Evolutionary conservation across 1,139 yeast genomes (phyloP).

Genomic region (Pichia sp.): DNA sequence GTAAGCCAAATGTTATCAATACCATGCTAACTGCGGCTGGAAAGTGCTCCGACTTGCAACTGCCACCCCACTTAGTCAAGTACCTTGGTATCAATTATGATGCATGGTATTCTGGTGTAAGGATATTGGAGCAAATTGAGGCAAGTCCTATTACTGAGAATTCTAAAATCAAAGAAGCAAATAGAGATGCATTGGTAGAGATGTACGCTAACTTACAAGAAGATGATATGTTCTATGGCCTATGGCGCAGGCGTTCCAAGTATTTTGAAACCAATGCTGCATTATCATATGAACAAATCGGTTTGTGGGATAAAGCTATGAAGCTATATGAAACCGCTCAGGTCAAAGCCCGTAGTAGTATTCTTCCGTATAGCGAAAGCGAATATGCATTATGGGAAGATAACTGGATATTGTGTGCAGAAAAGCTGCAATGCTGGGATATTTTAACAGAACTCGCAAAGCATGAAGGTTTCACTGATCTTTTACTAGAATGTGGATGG

Average conservation of each 20-base stretch:
- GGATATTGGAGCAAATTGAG: constrained; percentile 74
- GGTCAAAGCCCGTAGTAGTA: constrained; percentile 93
- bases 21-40: constrained; percentile 80
- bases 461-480: constrained; percentile 95
- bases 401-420: constrained; percentile 97
- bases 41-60: constrained; percentile 62
- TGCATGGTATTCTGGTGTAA: constrained; percentile 89
- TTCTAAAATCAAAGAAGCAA: constrained; percentile 74
- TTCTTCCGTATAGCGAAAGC: constrained; percentile 89
- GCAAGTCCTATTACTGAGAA: constrained; percentile 45
- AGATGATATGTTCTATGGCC: constrained; percentile 94
- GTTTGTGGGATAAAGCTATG: constrained; percentile 92
- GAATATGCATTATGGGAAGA: constrained; percentile 98
- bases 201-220: constrained; percentile 85
- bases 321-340: constrained; percentile 95
- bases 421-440: constrained; percentile 97
- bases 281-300: constrained; percentile 89
- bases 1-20: constrained; percentile 83
- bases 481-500: constrained; percentile 97
- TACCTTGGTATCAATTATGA: constrained; percentile 83
- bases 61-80: constrained; percentile 95
- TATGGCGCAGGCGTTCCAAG: constrained; percentile 95
- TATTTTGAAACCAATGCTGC: constrained; percentile 92
- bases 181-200: constrained; percentile 87
- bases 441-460: constrained; percentile 92